These are phyloP conservation scores for Ulmus americana DNA, from an alignment of 331 rosid genomes.

Conservation along the genomic window DNA sequence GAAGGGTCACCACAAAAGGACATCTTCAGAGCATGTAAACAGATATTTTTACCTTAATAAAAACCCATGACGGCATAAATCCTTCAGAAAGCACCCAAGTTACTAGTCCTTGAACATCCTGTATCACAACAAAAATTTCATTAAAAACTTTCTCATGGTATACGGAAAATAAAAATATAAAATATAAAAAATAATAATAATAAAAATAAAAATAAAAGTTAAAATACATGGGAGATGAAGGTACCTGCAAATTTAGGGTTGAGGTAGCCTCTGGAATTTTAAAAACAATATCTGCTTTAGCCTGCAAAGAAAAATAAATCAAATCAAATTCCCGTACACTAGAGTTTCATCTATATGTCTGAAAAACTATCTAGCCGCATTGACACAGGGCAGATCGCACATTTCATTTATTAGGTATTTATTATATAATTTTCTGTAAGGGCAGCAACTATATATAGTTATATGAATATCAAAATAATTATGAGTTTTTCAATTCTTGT, in stretches of 20 bases:
- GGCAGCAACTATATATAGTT: no score
- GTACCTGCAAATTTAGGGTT: conserved; percentile 53
- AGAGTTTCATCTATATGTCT: background rate
- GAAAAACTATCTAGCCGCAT: no score
- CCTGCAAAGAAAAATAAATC: conserved; percentile 26
- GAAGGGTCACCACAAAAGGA: background rate
- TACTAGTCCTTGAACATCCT: conserved; percentile 92
- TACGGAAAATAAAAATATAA: background rate
- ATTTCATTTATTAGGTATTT: no score
- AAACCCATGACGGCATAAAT: conserved; percentile 90
- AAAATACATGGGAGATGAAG: background rate
- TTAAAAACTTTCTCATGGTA: background rate
- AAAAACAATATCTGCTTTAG: conserved; percentile 51
- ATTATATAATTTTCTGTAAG: no score
- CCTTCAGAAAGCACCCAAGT: conserved; percentile 96
- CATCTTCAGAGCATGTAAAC: background rate
- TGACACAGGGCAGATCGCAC: no score
- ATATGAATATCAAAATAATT: background rate
- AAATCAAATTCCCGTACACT: conserved; percentile 4
- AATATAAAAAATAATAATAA: background rate
- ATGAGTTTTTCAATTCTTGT: background rate
- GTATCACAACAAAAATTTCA: conserved; percentile 17
- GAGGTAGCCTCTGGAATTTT: conserved; percentile 59
- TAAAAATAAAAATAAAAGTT: background rate
- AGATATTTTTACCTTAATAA: conserved; percentile 53